Evolutionary conservation across 1,139 yeast genomes (phyloP), one percentile per base, ranked within the genome.

Genomic region (Yamadazyma songkhlaensis): DNA sequence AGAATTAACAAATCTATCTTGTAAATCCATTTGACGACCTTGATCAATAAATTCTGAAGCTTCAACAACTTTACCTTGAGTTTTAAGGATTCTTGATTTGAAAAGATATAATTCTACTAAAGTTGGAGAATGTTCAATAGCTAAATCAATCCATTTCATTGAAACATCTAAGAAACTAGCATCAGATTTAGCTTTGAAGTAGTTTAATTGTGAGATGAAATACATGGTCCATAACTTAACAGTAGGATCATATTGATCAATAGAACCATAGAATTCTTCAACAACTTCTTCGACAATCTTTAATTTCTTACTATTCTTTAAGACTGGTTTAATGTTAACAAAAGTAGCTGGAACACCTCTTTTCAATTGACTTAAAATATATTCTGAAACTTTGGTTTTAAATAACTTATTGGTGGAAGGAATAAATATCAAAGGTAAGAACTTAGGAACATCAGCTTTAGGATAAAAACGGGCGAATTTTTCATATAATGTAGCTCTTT

Each of bases 281-380:
- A 83, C 87, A 36, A 83, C 63, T 23, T 71, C 55, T 43, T 75
- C 79, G 45, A 88, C 74, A 5, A 74, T 60, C 5, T 54, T 49
- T 27, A 62, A 63, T 53, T 84, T 84, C 10, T 55, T 56, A 2
- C 56, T 44, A 46, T 75, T 74, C 40, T 67, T 72, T 60, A 88
- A 89, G 46, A 90, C 69, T 1, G 94, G 86, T 61, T 90, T 89
- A 38, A 92, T 77, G 51, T 86, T 84, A 35, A 84, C 84, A 63
- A 90, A 92, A 6, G 95, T 76, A 1, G 97, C 87, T 4, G 98
- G 98, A 24, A 89, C 94, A 27, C 96, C 95, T 44, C 88, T 75
- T 43, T 74, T 64, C 51, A 94, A 73, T 54, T 83, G 86, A 3
- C 70, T 62, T 9, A 73, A 47, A 33, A 90, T 60, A 54, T 89